phyloP scores from a whole-genome alignment of 2,329 filamentous ascomycete genomes.

The Neofusicoccum laricinum region DNA sequence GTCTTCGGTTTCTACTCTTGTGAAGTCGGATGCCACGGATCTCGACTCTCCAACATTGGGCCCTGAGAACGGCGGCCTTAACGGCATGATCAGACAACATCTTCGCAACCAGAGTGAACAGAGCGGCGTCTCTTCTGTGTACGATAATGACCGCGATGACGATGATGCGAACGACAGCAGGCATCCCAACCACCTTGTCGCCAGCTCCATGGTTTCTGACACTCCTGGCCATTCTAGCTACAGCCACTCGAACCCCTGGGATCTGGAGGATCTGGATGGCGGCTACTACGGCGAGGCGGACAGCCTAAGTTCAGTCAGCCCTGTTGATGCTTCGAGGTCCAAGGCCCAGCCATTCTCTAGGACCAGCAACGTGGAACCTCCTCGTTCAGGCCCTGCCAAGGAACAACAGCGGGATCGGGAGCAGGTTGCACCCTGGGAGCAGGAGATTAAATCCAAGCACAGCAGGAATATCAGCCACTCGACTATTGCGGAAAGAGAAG shows the following conservation, averaged over 20 bases:
- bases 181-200: neutral
- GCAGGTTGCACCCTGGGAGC: slow-evolving; percentile 40
- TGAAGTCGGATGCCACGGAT: slow-evolving; percentile 25
- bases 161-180: slow-evolving; percentile 50
- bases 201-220: slow-evolving; percentile 25
- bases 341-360: slow-evolving; percentile 16
- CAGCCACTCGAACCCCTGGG: slow-evolving; percentile 54
- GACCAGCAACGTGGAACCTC: neutral
- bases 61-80: slow-evolving; percentile 63
- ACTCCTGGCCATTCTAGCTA: slow-evolving; percentile 48
- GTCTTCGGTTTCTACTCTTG: slow-evolving; percentile 8
- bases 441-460: slow-evolving; percentile 48
- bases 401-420: neutral
- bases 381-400: neutral
- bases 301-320: slow-evolving; percentile 35
- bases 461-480: slow-evolving; percentile 49
- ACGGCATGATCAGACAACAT: slow-evolving; percentile 80
- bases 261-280: slow-evolving; percentile 50
- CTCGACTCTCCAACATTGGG: slow-evolving; percentile 78
- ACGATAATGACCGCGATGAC: slow-evolving; percentile 33
- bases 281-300: slow-evolving; percentile 34
- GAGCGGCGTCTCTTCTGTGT: slow-evolving; percentile 79
- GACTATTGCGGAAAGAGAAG: slow-evolving; percentile 59
- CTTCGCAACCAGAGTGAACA: slow-evolving; percentile 59
- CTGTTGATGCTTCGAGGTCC: slow-evolving; percentile 28